These are phyloP conservation scores for Penicillium concentricum DNA, from an alignment of 2,329 filamentous ascomycete species.

Conservation along the genomic window DNA sequence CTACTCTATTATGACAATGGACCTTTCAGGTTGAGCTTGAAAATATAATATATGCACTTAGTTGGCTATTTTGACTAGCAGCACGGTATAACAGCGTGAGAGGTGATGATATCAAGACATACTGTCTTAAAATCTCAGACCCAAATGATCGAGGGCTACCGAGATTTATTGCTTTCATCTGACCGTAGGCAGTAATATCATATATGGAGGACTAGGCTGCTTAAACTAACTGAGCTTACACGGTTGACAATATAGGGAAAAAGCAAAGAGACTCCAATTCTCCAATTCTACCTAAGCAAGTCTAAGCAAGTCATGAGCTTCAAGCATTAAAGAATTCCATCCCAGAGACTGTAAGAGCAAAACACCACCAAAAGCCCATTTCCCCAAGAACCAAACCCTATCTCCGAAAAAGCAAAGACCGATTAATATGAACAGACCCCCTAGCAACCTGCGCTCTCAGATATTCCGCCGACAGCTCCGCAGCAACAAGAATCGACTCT, in stretches of 20 bases:
- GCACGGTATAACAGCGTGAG: not conserved
- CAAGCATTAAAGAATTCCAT: not conserved
- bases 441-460: not conserved
- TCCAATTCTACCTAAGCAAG: not conserved
- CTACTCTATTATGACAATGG: not conserved
- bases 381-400: not conserved
- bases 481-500: constrained; percentile 3
- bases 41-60: not conserved
- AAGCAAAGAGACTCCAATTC: not conserved
- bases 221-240: not conserved
- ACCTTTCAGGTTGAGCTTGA: not conserved
- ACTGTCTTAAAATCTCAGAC: not conserved
- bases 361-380: too few relatives aligned
- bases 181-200: not conserved
- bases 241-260: too few relatives aligned
- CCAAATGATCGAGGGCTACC: not conserved
- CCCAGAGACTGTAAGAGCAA: too few relatives aligned
- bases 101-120: not conserved
- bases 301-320: not conserved
- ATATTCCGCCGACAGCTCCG: constrained; percentile 1
- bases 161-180: not conserved
- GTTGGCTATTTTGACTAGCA: too few relatives aligned
- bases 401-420: not conserved
- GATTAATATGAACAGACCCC: not conserved
- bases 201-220: not conserved